Evolutionary conservation across 306 rosid species (phyloP).

Genomic region (Alnus glutinosa): DNA sequence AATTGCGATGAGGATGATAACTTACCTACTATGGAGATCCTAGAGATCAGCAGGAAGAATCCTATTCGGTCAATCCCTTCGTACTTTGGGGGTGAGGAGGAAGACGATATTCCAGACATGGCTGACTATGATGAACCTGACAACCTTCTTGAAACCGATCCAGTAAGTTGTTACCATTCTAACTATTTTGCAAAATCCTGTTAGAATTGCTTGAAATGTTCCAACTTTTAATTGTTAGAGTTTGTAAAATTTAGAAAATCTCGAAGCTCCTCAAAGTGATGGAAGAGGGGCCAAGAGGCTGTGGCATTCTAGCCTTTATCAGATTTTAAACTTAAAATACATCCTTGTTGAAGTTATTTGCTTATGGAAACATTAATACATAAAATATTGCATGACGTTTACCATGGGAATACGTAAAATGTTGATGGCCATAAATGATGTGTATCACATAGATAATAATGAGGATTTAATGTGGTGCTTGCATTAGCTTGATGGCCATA

Average conservation of each 20-base stretch:
- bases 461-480: not conserved
- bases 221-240: not conserved
- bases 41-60: constrained; percentile 65
- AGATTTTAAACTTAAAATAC: not conserved
- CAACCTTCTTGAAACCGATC: constrained; percentile 69
- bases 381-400: too few relatives aligned
- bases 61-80: constrained; percentile 47
- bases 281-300: not conserved
- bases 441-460: not conserved
- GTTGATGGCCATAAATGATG: not conserved
- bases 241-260: not conserved
- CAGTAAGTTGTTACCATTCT: constrained; percentile 51
- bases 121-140: constrained; percentile 73
- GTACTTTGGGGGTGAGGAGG: constrained; percentile 69
- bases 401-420: not conserved
- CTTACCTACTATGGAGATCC: constrained; percentile 83
- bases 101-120: constrained; percentile 93
- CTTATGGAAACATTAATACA: not conserved
- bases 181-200: not conserved
- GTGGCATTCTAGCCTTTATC: not conserved
- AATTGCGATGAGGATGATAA: constrained; percentile 69
- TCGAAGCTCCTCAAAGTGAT: not conserved
- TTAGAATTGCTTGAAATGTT: not conserved
- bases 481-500: not conserved
- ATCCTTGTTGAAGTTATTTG: not conserved